Conservation (phyloP, 768 basidiomycete genomes). For the Tricholoma terreum region DNA sequence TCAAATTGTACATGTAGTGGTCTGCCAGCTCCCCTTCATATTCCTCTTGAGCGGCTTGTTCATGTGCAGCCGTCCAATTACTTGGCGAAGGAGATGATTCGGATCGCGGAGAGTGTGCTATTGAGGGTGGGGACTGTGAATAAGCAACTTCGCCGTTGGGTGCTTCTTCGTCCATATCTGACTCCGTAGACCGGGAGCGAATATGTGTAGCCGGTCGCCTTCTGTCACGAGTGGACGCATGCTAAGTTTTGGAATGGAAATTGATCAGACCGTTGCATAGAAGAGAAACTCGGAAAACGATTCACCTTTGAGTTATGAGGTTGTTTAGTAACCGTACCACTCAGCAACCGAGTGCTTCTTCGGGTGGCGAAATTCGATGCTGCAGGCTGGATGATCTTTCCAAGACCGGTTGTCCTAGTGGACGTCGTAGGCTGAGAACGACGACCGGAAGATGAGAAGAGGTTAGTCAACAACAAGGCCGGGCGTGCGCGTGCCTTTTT, state of each 20-base stretch:
- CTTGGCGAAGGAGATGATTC: constrained; percentile 64
- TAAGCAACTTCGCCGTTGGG: constrained; percentile 47
- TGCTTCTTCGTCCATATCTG: constrained; percentile 69
- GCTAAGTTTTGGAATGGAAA: constrained; percentile 15
- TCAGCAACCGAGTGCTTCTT: constrained; percentile 71
- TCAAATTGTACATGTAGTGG: constrained; percentile 76
- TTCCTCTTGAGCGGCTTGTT: constrained; percentile 68
- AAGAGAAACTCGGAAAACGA: not conserved
- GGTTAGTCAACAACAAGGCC: constrained; percentile 83
- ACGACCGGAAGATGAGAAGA: constrained; percentile 84
- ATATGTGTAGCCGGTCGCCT: constrained; percentile 53
- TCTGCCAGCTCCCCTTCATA: constrained; percentile 76
- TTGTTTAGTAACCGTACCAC: constrained; percentile 51
- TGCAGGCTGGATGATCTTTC: constrained; percentile 48
- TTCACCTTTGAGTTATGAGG: constrained; percentile 53
- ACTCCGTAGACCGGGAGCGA: constrained; percentile 62
- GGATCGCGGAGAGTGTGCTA: constrained; percentile 57
- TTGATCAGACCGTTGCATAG: constrained; percentile 10
- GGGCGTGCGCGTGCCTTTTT: constrained; percentile 92
- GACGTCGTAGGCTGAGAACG: constrained; percentile 71
- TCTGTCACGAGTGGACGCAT: constrained; percentile 49
- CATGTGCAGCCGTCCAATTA: constrained; percentile 62
- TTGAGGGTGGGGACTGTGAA: constrained; percentile 60
- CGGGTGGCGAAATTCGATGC: constrained; percentile 50
- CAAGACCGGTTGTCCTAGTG: constrained; percentile 53